These are phyloP conservation scores for Leptomonas pyrrhocoris DNA, from an alignment of 208 protist species.

Conservation along the genomic window DNA sequence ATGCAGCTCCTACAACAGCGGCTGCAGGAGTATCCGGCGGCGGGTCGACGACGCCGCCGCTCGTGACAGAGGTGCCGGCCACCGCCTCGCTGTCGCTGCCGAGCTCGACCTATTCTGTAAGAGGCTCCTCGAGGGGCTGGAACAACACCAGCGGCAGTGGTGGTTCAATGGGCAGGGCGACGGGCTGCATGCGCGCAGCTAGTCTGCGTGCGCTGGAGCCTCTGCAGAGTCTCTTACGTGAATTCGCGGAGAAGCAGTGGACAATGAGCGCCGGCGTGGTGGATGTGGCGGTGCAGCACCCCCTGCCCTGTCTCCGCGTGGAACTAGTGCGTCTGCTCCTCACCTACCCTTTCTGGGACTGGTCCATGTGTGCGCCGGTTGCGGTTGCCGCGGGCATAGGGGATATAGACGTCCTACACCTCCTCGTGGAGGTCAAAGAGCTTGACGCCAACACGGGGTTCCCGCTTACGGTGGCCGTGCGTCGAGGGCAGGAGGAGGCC, in stretches of 20 bases:
- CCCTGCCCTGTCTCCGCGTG: conserved; percentile 25
- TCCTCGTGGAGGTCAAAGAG: conserved; percentile 33
- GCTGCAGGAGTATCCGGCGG: not conserved
- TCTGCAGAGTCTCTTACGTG: conserved; percentile 1
- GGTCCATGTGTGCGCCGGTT: conserved; percentile 47
- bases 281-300: conserved; percentile 50
- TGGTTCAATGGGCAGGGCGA: conserved; percentile 3
- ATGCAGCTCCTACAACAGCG: not conserved
- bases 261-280: conserved; percentile 34
- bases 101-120: not conserved
- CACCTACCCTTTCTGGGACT: conserved; percentile 30
- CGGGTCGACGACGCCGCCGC: not conserved
- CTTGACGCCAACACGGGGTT: conserved; percentile 55
- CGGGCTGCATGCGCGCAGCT: conserved; percentile 17
- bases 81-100: not conserved
- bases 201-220: conserved; percentile 20
- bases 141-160: not conserved
- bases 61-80: not conserved
- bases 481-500: conserved; percentile 20
- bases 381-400: conserved; percentile 43
- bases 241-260: not conserved
- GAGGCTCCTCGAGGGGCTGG: conserved; percentile 2
- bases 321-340: conserved; percentile 37
- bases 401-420: conserved; percentile 29
- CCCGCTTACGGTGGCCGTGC: conserved; percentile 44